Evolutionary conservation across 176 grass and related monocot species (phyloP), one percentile per base, ranked within the genome.

Genomic region (Ensete ventricosum): DNA sequence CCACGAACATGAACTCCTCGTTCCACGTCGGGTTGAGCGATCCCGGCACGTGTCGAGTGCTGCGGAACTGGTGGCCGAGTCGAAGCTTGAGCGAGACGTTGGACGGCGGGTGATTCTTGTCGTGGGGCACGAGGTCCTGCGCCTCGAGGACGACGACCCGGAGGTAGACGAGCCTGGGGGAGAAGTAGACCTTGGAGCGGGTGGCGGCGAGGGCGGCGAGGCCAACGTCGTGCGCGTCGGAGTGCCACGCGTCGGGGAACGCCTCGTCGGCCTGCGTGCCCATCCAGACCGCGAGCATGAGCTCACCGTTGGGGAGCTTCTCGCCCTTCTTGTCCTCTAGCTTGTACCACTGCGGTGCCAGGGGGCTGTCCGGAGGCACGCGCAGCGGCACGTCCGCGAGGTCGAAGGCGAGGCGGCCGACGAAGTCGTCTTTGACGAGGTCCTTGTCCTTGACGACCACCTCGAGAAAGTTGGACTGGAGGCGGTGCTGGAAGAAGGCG

Each of bases 1-100:
- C 94, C 14, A 97, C 87, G 71, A 93, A 89, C 79, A 97, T 73
- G 83, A 93, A 82, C 80, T 97, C 94, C 85, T 97, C 88, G 54
- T 88, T 87, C 94, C 94, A 97, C 68, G 9, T 8, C 13, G 82
- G 90, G 76, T 83, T 88, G 8, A 72, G 5, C 14, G 87, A 73
- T 17, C 81, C 73, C 3, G n/a, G 9, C 10, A 62, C 81, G 81
- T 6, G 75, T 69, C 77, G 43, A 2, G 90, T 93, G 57, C 83
- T 60, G 1, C 82, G 62, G 9, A 63, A 25, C 74, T 93, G 90
- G 53, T 25, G 53, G 1, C 88, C 94, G 0, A 83, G 67, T 82
- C 90, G 89, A 20, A 89, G 76, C 75, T 85, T 90, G 53, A 74
- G 75, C 58, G 71, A 78, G 19, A 77, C 76, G 11, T 85, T 78